Conservation (phyloP, 805 yeast species). For the Lachancea meyersii region DNA sequence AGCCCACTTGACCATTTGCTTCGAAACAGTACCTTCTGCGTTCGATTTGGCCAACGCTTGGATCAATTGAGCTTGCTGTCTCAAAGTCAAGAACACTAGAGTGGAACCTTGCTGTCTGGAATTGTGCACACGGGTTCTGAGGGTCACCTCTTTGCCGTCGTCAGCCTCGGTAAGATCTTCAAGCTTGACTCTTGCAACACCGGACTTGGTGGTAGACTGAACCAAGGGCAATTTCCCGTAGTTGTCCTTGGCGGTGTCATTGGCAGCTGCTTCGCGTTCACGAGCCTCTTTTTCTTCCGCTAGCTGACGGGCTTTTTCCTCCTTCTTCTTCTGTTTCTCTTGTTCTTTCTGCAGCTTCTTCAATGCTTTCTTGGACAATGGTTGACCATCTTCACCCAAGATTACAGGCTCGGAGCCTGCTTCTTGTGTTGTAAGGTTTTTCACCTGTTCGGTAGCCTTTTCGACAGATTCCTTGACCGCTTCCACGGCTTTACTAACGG, state of each 20-base stretch:
- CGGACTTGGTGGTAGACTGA: conserved; percentile 69
- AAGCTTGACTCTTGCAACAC: conserved; percentile 55
- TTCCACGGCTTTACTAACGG: conserved; percentile 5
- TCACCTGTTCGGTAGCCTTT: conserved; percentile 7
- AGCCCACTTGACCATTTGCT: conserved; percentile 96
- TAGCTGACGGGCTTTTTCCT: conserved; percentile 81
- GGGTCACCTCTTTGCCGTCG: conserved; percentile 71
- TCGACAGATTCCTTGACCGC: conserved; percentile 9
- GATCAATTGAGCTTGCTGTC: conserved; percentile 79
- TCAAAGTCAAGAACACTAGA: conserved; percentile 80
- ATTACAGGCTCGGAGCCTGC: conserved; percentile 22
- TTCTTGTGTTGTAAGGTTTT: conserved; percentile 4
- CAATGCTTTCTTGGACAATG: conserved; percentile 87
- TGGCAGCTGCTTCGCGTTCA: conserved; percentile 57
- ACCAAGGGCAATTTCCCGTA: conserved; percentile 87
- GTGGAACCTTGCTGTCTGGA: conserved; percentile 95
- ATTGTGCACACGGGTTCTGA: conserved; percentile 92
- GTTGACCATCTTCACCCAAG: conserved; percentile 78
- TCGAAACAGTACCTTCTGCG: conserved; percentile 64
- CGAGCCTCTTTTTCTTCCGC: conserved; percentile 83
- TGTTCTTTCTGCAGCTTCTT: conserved; percentile 90
- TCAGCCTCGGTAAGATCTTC: conserved; percentile 39
- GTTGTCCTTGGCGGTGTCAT: conserved; percentile 80
- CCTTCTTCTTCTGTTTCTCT: conserved; percentile 89
- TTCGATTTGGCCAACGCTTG: conserved; percentile 82